A percentile compares a stretch with the other conserved stretches of the same genome.
phyloP scores from a whole-genome alignment of 306 rosid species.

The Pyrus communis region DNA sequence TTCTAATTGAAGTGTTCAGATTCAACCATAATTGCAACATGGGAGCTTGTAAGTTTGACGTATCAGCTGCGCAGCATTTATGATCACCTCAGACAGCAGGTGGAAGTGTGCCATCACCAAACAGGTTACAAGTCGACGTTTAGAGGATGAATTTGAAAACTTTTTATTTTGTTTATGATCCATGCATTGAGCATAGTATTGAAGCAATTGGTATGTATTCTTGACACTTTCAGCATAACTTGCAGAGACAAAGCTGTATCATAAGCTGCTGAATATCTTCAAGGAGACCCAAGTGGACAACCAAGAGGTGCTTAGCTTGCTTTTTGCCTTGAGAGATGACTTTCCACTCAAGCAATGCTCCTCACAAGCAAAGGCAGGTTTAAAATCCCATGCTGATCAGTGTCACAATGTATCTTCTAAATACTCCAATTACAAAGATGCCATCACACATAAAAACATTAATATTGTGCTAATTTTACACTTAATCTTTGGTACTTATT shows the following conservation, averaged over 20 bases:
- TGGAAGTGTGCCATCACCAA: conserved; percentile 20
- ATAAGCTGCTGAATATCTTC: conserved; percentile 32
- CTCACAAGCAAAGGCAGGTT: conserved; percentile 36
- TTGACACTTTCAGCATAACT: not conserved
- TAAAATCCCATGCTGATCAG: not conserved
- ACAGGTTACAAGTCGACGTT: conserved; percentile 18
- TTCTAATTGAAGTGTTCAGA: conserved; percentile 23
- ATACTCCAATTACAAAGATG: not conserved
- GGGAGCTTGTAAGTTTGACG: conserved; percentile 39
- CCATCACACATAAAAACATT: not conserved
- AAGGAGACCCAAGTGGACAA: conserved; percentile 31
- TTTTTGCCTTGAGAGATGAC: conserved; percentile 41
- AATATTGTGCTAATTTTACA: not conserved
- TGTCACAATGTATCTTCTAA: not conserved
- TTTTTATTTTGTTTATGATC: not conserved
- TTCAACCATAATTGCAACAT: conserved; percentile 27
- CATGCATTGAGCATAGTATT: not conserved
- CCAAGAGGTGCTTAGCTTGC: conserved; percentile 42
- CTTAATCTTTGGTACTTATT: not conserved
- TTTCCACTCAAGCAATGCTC: conserved; percentile 43
- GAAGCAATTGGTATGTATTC: not conserved
- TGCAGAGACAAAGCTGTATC: conserved; percentile 42
- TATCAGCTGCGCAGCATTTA: conserved; percentile 11
- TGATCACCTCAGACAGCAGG: conserved; percentile 21
- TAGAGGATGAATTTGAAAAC: not conserved